These are phyloP conservation scores for Wickerhamiella cacticola DNA, from an alignment of 805 yeast species.

Conservation along the genomic window DNA sequence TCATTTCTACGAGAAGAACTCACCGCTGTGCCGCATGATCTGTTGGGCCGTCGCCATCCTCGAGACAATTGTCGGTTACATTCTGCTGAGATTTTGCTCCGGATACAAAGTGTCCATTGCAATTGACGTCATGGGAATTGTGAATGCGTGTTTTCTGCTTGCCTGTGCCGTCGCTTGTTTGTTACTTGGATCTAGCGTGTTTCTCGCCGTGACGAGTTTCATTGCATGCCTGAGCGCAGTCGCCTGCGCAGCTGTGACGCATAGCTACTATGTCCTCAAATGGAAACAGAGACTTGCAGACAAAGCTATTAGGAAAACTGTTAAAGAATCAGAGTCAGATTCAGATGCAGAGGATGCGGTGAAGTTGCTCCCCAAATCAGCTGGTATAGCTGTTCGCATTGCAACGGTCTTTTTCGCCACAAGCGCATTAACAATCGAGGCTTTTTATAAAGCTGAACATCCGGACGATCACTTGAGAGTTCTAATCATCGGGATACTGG, in stretches of 20 bases:
- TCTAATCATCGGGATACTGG: not conserved
- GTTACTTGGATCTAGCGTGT: not conserved
- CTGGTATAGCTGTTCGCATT: not conserved
- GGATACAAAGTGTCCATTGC: not conserved
- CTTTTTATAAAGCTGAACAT: not conserved
- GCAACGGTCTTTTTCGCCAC: not conserved
- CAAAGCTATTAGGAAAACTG: not conserved
- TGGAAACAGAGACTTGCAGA: not conserved
- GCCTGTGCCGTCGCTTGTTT: not conserved
- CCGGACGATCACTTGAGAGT: not conserved
- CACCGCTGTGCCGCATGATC: not conserved
- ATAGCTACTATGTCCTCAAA: not conserved
- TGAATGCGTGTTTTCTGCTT: not conserved
- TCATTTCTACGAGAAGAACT: not conserved
- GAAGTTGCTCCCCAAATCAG: not conserved
- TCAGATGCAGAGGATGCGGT: not conserved
- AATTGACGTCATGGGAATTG: not conserved
- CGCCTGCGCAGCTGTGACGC: not conserved
- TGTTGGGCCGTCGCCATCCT: not conserved
- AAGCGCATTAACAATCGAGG: constrained; percentile 2
- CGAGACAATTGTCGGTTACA: not conserved
- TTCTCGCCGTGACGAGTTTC: not conserved
- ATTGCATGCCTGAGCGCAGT: not conserved
- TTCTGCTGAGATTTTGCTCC: not conserved
- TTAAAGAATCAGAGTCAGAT: not conserved